Percentiles rank a stretch among this genome's conserved stretches.
phyloP scores from a whole-genome alignment of 495 filamentous ascomycete species.

The Podospora conica region DNA sequence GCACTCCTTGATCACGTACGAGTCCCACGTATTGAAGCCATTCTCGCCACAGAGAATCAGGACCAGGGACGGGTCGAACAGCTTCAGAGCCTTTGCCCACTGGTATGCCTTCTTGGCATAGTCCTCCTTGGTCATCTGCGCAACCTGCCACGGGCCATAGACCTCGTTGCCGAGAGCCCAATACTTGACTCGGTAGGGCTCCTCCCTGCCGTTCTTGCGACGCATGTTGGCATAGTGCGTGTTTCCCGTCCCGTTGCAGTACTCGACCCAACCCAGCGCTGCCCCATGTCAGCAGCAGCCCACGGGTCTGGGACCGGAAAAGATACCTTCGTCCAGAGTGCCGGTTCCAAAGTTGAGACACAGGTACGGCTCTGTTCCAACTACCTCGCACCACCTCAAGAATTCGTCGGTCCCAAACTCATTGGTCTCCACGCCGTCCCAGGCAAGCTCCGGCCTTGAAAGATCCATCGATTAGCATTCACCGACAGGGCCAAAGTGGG shows the following conservation, averaged over 20 bases:
- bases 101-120: constrained; percentile 71
- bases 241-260: constrained; percentile 66
- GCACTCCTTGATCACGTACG: constrained; percentile 62
- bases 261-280: constrained; percentile 69
- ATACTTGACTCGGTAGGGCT: constrained; percentile 65
- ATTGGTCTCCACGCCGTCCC: constrained; percentile 68
- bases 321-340: constrained; percentile 58
- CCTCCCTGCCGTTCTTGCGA: constrained; percentile 60
- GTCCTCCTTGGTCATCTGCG: constrained; percentile 65
- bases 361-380: constrained; percentile 65
- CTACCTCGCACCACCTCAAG: constrained; percentile 65
- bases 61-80: constrained; percentile 59
- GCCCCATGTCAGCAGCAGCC: neutral
- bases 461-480: neutral
- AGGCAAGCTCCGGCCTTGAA: constrained; percentile 58
- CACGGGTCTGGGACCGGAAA: neutral
- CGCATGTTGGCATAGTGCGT: constrained; percentile 76
- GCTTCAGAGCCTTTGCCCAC: constrained; percentile 75
- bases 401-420: constrained; percentile 80
- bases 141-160: constrained; percentile 77
- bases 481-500: neutral
- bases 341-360: constrained; percentile 70
- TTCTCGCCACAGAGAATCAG: constrained; percentile 69
- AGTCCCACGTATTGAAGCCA: constrained; percentile 64
- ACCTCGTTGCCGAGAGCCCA: constrained; percentile 65